Evolutionary conservation across 352 stramenopile genomes (phyloP), one percentile per base, ranked within the genome.

Genomic region (Pythium pyrilobum): DNA sequence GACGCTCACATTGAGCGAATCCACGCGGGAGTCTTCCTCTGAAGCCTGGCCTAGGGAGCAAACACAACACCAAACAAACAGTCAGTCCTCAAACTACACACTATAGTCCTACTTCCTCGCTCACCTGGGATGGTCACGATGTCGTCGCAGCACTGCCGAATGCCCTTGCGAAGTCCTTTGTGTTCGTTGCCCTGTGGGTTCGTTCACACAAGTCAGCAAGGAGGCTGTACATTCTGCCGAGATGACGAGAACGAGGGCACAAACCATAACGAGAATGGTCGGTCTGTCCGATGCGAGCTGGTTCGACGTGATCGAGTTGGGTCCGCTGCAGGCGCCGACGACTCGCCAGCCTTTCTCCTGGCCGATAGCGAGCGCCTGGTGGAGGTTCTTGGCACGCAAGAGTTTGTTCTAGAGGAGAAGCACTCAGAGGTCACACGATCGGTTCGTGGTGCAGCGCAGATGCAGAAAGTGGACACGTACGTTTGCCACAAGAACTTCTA

Each of bases 1-100:
- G 11, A 89, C 82, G 23, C 78, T 90, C 23, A 92, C 77, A 56
- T 92, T 92, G 18, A 92, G 73, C 13, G 82, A 92, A 63, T 92
- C 79, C 5, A 92, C 82, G 27, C 57, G 67, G 9, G 81, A 85
- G 40, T 86, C 69, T 63, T 74, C 64, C 21, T 89, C 75, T 9
- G 68, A 66, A n/a, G 65, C 67, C 47, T 77, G 66, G 15, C 65
- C 74, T 85, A 38, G 1, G 10, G 47, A 8, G 27, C 23, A 16
- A 38, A 38, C 3, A 33, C 24, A 46, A 45, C 39, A 24, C 3
- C 18, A 29, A 47, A 4, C 15, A 2, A 5, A 23, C 7, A 0
- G 34, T 40, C 4, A 40, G n/a, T n/a, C n/a, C n/a, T n/a, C n/a
- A n/a, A n/a, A n/a, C n/a, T n/a, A n/a, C n/a, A n/a, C n/a, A n/a